Evolutionary conservation across 1,139 yeast species (phyloP).

Genomic region (Meyerozyma elateridarum): DNA sequence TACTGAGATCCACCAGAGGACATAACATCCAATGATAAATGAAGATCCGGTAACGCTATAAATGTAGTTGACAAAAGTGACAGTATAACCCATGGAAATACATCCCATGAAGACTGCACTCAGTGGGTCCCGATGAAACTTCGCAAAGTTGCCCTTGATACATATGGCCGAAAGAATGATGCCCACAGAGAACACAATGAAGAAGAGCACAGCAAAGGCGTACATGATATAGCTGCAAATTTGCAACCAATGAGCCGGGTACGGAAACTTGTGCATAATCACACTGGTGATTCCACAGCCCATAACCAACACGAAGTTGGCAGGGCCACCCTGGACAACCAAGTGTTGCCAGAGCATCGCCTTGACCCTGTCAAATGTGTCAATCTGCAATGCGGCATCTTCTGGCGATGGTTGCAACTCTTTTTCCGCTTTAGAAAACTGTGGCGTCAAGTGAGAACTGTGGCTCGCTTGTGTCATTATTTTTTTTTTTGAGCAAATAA

Average conservation of each 20-base stretch:
- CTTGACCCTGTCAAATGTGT: too few relatives aligned
- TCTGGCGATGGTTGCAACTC: not conserved
- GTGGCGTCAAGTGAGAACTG: slow-evolving; percentile 3
- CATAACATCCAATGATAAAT: slow-evolving; percentile 42
- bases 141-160: slow-evolving; percentile 28
- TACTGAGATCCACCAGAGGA: slow-evolving; percentile 68
- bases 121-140: slow-evolving; percentile 40
- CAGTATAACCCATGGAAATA: slow-evolving; percentile 70
- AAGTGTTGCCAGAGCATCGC: too few relatives aligned
- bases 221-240: slow-evolving; percentile 54
- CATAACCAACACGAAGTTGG: slow-evolving; percentile 74
- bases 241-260: slow-evolving; percentile 55
- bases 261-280: slow-evolving; percentile 62
- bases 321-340: too few relatives aligned
- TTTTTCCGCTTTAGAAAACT: not conserved
- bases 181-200: slow-evolving; percentile 34
- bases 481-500: too few relatives aligned
- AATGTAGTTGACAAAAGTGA: slow-evolving; percentile 52
- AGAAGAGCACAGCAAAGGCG: slow-evolving; percentile 47
- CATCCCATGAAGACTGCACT: slow-evolving; percentile 69
- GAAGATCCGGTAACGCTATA: slow-evolving; percentile 12
- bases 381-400: too few relatives aligned
- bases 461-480: too few relatives aligned
- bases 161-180: slow-evolving; percentile 34
- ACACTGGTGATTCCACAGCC: slow-evolving; percentile 73